Conservation (phyloP, 257 asterid species). For the Primulina eburnea region DNA sequence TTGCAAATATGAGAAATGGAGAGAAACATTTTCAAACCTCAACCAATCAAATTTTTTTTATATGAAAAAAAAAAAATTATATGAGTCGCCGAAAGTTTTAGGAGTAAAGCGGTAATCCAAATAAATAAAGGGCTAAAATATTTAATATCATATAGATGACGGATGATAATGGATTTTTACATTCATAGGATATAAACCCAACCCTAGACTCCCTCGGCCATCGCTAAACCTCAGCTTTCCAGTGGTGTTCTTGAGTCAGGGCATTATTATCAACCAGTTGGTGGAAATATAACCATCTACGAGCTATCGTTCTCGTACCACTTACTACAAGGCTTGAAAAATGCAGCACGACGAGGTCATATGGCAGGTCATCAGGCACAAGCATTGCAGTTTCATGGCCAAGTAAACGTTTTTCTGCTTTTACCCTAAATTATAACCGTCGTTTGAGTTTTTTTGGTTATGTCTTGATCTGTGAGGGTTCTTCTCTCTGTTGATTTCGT, state of each 20-base stretch:
- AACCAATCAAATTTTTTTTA: no score
- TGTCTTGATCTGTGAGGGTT: background rate
- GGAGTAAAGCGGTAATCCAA: background rate
- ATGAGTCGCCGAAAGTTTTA: no score
- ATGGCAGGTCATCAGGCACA: constrained; percentile 99
- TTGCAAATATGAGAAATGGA: no score
- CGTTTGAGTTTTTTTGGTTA: background rate
- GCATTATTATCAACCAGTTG: background rate
- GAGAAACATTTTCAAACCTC: no score
- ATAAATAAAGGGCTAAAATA: background rate
- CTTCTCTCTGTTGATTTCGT: background rate
- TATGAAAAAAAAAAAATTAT: no score
- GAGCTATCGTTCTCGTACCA: background rate
- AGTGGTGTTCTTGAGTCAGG: background rate
- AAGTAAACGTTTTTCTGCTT: constrained; percentile 42
- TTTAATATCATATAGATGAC: no score
- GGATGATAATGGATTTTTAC: background rate
- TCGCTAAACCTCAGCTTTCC: constrained; percentile 24
- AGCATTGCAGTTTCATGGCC: constrained; percentile 98
- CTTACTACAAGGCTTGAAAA: constrained; percentile 19
- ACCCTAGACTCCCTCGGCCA: constrained; percentile 29
- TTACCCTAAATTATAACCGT: background rate
- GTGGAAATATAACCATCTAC: background rate
- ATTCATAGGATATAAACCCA: constrained; percentile 26
- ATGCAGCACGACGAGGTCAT: constrained; percentile 99